Evolutionary conservation across 2,329 filamentous ascomycete genomes (phyloP), one percentile per base, ranked within the genome.

Genomic region (Sporothrix pseudoabietina): DNA sequence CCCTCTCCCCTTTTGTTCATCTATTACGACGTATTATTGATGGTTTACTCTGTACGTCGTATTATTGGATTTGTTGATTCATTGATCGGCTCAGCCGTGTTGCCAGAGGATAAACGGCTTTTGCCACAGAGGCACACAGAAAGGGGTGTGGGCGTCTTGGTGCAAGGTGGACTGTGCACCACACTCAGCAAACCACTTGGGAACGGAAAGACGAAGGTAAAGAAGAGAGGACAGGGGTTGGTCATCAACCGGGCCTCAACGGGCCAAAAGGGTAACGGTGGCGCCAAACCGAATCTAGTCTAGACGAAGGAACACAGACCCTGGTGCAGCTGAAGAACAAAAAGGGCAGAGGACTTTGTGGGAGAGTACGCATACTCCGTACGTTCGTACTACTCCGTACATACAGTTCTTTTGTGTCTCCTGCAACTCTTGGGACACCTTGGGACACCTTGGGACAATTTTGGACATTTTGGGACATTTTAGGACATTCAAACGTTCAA

Each of bases 321-420:
- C 63, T 68, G 63, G 63, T 68, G 65, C 65, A 68, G 65, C 65
- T 68, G 65, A 68, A 52, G 65, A 41, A 30, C 61, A 44, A 66
- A 10, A 10, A 14, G 4, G 61, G 61, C 4, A 39, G 22, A 26
- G 4, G 35, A 7, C 35, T 59, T 14, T 8, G 26, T 26, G 26
- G 12, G 57, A 39, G 22, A 32, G n/a, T 3, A 30, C n/a, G n/a
- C n/a, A n/a, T n/a, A n/a, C n/a, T n/a, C n/a, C n/a, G n/a, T 26
- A 26, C 26, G 26, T 26, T 26, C 26, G 26, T 26, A 26, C 26
- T 26, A 26, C 26, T 26, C 26, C 26, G 26, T 26, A 26, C 26
- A 26, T 26, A 7, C 49, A 52, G 49, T 52, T 19, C 7, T 52
- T 57, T 35, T 35, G 35, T 9, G 52, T 55, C 52, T 14, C 22